A percentile compares a stretch with the other conserved stretches of the same genome.
Conservation (phyloP, 495 filamentous ascomycete species). For the Oleoguttula mirabilis region DNA sequence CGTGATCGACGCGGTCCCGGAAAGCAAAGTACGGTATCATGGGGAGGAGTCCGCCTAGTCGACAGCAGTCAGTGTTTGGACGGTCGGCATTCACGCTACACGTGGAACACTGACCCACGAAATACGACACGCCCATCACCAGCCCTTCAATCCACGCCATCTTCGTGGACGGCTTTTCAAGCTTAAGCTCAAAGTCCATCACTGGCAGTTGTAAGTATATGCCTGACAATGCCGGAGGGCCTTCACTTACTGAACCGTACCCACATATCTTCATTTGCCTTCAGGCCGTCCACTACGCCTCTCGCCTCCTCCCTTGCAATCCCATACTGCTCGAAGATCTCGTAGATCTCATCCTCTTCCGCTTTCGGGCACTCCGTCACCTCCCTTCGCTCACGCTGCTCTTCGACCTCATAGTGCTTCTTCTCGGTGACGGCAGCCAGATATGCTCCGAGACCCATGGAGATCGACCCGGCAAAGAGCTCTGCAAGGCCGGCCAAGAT, state of each 20-base stretch:
- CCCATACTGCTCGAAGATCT: slow-evolving; percentile 33
- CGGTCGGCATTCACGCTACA: too few species aligned
- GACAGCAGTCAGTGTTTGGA: too few species aligned
- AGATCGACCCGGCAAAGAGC: slow-evolving; percentile 53
- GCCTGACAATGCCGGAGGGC: neutral
- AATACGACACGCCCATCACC: slow-evolving; percentile 43
- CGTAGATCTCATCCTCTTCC: slow-evolving; percentile 27
- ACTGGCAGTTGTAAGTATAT: slow-evolving; percentile 30
- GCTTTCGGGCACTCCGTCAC: slow-evolving; percentile 29
- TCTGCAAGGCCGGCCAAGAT: slow-evolving; percentile 58
- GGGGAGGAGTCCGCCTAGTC: slow-evolving; percentile 42
- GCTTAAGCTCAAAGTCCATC: slow-evolving; percentile 43
- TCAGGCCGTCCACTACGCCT: slow-evolving; percentile 33
- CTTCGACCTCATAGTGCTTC: slow-evolving; percentile 37
- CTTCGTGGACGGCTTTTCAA: slow-evolving; percentile 34
- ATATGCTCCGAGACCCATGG: slow-evolving; percentile 59
- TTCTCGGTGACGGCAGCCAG: slow-evolving; percentile 38
- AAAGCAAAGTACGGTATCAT: slow-evolving; percentile 46
- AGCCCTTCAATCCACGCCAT: slow-evolving; percentile 37
- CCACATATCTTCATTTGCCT: slow-evolving; percentile 33
- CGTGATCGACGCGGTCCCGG: slow-evolving; percentile 31
- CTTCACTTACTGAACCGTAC: slow-evolving; percentile 26
- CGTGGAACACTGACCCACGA: slow-evolving; percentile 37
- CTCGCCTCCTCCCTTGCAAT: slow-evolving; percentile 24
- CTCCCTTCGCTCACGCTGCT: slow-evolving; percentile 34